Evolutionary conservation across 805 yeast genomes (phyloP), one percentile per base, ranked within the genome.

Genomic region (Wickerhamiella occidentalis): DNA sequence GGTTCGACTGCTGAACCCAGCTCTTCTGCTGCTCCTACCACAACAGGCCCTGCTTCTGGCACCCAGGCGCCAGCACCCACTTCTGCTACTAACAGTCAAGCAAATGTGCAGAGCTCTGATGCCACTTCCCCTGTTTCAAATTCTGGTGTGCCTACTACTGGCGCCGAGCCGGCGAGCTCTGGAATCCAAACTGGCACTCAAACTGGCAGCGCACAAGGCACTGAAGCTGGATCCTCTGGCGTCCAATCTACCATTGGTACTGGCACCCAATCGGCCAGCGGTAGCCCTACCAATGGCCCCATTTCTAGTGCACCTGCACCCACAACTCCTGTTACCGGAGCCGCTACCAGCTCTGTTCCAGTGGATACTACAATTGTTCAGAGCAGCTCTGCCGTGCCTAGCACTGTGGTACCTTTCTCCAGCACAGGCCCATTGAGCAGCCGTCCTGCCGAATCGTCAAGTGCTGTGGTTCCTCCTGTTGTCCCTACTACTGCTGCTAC

Each of bases 281-380:
- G n/a, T 29, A n/a, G 35, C 15, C 15, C 35, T 29, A 29, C 15
- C 15, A 12, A 6, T n/a, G 15, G n/a, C n/a, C n/a, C n/a, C n/a
- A n/a, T n/a, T n/a, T n/a, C n/a, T n/a, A n/a, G n/a, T n/a, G n/a
- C 33, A 11, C n/a, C 33, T 11, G 33, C 33, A 29, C 33, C 33
- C 33, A 29, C 33, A 29, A 33, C 21, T 15, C 6, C 25, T 37
- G 23, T 17, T 18, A 53, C 53, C 11, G 44, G 50, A 15, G 46
- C 29, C 7, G 42, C 21, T 18, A 44, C 55, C 11, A 43, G 29
- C 28, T 47, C 45, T 35, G 30, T 45, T 26, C 47, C 38, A 22
- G 51, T 44, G 21, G 35, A 51, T 26, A 52, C 49, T 18, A 28
- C 53, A 21, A 50, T 49, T 43, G 46, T 18, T 5, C 38, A n/a